Evolutionary conservation across 176 grass and related monocot genomes (phyloP).

Genomic region (Phoenix roebelenii): DNA sequence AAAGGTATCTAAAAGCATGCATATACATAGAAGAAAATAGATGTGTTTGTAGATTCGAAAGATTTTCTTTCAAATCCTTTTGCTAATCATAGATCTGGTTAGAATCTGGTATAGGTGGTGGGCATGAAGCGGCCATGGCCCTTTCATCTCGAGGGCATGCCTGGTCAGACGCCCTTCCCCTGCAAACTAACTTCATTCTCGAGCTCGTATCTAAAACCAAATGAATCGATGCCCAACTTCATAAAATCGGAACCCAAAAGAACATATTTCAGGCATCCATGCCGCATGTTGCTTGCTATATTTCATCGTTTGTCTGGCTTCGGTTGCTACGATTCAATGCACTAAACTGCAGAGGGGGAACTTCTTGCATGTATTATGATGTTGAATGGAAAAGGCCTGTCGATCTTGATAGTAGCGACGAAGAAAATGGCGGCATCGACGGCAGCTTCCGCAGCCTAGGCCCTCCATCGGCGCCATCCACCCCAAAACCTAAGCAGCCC

Average conservation of each 20-base stretch:
- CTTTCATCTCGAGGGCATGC: slow-evolving; percentile 47
- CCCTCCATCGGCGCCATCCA: slow-evolving; percentile 3
- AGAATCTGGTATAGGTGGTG: slow-evolving; percentile 44
- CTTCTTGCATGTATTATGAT: slow-evolving; percentile 8
- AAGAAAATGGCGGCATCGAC: slow-evolving; percentile 29
- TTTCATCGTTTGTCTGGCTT: too few relatives aligned
- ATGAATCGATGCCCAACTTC: slow-evolving; percentile 15
- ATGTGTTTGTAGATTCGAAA: too few relatives aligned
- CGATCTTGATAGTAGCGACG: background rate
- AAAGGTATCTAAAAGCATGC: too few relatives aligned
- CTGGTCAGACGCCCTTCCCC: slow-evolving; percentile 21
- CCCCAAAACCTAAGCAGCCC: slow-evolving; percentile 25
- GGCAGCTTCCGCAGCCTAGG: slow-evolving; percentile 25
- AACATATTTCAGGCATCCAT: slow-evolving; percentile 24
- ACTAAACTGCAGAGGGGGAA: slow-evolving; percentile 9
- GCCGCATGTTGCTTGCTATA: too few relatives aligned
- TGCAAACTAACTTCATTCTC: slow-evolving; percentile 17
- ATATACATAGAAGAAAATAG: too few relatives aligned
- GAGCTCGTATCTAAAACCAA: slow-evolving; percentile 11
- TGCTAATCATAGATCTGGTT: slow-evolving; percentile 17
- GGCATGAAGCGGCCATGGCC: slow-evolving; percentile 46
- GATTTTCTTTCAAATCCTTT: too few relatives aligned
- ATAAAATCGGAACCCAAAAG: slow-evolving; percentile 21
- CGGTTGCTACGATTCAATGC: too few relatives aligned
- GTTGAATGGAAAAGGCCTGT: background rate